Conservation (phyloP, 1,284 basidiomycete genomes). For the Clitocybe nebularis region DNA sequence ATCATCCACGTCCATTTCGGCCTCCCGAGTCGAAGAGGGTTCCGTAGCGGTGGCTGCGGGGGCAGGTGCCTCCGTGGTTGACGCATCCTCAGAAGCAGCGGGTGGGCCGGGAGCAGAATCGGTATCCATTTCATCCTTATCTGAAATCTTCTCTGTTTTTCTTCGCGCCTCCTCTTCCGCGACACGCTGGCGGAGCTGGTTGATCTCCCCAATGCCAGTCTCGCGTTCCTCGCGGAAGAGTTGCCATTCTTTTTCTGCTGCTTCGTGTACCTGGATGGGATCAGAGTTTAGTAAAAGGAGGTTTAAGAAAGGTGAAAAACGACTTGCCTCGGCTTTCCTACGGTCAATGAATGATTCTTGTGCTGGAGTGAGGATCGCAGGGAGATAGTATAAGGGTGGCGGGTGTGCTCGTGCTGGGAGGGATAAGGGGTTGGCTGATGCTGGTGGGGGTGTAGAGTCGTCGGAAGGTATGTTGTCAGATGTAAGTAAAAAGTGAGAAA, state of each 20-base stretch:
- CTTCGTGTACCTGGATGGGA: constrained; percentile 49
- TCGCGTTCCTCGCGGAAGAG: constrained; percentile 58
- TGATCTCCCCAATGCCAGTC: constrained; percentile 58
- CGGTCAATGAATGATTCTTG: constrained; percentile 65
- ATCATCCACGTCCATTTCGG: constrained; percentile 42
- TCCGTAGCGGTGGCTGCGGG: constrained; percentile 14
- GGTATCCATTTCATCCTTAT: constrained; percentile 27
- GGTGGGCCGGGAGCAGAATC: constrained; percentile 10
- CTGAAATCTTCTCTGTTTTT: constrained; percentile 31
- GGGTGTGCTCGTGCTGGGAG: constrained; percentile 62
- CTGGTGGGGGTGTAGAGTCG: constrained; percentile 26
- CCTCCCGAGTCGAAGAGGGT: constrained; percentile 4
- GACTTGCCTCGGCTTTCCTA: constrained; percentile 57
- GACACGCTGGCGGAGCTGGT: constrained; percentile 56
- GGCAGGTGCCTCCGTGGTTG: constrained; percentile 18
- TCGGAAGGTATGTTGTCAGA: constrained; percentile 59
- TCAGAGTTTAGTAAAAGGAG: constrained; percentile 3
- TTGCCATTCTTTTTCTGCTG: constrained; percentile 64
- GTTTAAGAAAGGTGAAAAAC: constrained; percentile 4
- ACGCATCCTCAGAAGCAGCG: constrained; percentile 7
- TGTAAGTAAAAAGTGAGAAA: constrained; percentile 73
- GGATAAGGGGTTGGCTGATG: constrained; percentile 38
- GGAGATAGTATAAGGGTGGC: constrained; percentile 74
- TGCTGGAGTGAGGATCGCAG: constrained; percentile 59
- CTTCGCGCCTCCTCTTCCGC: constrained; percentile 57